phyloP scores from a whole-genome alignment of 768 basidiomycete genomes.

The Chalciporus pseudorubinellus region DNA sequence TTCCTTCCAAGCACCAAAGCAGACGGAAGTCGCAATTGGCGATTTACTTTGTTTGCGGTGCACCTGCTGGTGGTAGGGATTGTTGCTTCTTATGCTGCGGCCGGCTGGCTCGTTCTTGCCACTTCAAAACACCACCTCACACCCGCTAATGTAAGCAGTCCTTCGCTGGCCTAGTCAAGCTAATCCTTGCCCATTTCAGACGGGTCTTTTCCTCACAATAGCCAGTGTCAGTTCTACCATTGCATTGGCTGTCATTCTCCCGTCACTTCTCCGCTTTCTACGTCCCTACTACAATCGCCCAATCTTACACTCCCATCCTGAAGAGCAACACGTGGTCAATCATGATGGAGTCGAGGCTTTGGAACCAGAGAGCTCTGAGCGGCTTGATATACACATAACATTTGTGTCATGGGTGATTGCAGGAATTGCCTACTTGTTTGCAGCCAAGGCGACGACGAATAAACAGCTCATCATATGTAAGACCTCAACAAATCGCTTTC shows the following conservation, averaged over 20 bases:
- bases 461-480: conserved; percentile 15
- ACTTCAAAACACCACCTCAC: conserved; percentile 28
- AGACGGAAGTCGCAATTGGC: conserved; percentile 26
- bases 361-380: conserved; percentile 21
- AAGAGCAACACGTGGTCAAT: neutral
- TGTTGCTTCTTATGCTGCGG: conserved; percentile 12
- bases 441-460: conserved; percentile 10
- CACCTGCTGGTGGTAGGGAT: conserved; percentile 25
- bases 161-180: neutral
- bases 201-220: conserved; percentile 25
- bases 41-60: conserved; percentile 27
- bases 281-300: conserved; percentile 25
- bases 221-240: conserved; percentile 17
- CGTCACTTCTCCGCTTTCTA: conserved; percentile 23
- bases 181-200: conserved; percentile 15
- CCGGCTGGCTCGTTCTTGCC: conserved; percentile 22
- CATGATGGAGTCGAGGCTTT: neutral
- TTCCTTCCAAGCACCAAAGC: conserved; percentile 18
- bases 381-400: conserved; percentile 29
- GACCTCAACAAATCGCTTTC: neutral
- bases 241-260: conserved; percentile 19
- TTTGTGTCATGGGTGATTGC: conserved; percentile 18
- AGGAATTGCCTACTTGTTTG: conserved; percentile 12
- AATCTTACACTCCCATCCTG: neutral
- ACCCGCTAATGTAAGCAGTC: conserved; percentile 23